Evolutionary conservation across 805 yeast species (phyloP), one percentile per base, ranked within the genome.

Genomic region (Tetrapisispora phaffii): DNA sequence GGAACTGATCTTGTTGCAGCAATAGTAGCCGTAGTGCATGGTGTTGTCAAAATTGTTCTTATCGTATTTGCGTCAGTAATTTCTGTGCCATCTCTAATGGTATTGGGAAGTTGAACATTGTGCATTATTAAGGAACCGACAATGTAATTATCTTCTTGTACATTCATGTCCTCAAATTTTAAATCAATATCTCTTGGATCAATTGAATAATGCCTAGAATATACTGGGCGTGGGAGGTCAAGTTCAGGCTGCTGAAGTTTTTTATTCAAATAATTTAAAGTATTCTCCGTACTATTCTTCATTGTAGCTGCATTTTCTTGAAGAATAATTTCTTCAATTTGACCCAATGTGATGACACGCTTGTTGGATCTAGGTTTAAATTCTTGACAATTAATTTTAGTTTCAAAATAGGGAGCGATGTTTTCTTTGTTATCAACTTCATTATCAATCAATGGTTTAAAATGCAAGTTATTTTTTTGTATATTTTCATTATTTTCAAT

Each of bases 111-210:
- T 12, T 38, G 41, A 7, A 38, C 24, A 20, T 44, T 19, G 9
- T 41, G 46, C 13, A 56, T 34, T 15, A 55, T 52, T 34, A 56
- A 36, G 4, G 60, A 55, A 1, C 60, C 60, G 2, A 53, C 54
- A 3, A 47, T 42, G 24, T 38, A 50, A 26, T 41, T 17, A 31
- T 51, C 50, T 28, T 52, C 57, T 15, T 44, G 28, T 23, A 34
- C 21, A 7, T 23, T 13, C 7, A 16, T 6, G 42, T 43, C 33
- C 17, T 35, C 24, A 9, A 53, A 51, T 20, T 48, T 51, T 16
- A 57, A 36, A 39, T 57, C 59, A 37, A 57, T 56, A 20, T 58
- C 60, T 39, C 49, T 52, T 19, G 57, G 50, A 34, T 52, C 50
- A 4, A 56, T 48, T 9, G 59, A 50, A 16, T 41, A 35, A 6